Evolutionary conservation across 2,329 filamentous ascomycete species (phyloP), one percentile per base, ranked within the genome.

Genomic region (Botrytis fabae): DNA sequence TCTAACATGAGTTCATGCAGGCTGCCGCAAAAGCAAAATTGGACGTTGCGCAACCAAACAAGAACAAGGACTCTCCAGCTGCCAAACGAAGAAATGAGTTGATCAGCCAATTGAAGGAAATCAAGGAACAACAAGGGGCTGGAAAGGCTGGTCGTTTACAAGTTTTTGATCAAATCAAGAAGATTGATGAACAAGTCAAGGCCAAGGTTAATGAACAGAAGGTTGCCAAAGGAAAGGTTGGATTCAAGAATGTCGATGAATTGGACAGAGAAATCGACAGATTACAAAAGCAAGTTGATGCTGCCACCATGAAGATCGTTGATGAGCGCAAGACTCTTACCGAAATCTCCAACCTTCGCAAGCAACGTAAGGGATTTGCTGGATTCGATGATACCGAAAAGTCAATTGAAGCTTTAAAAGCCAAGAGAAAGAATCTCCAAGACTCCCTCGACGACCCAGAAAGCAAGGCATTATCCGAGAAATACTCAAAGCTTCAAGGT

Each of bases 241-340:
- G 90, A 70, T 98, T 92, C 89, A 97, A 96, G 89, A 94, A 86
- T 78, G 89, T 90, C 71, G 95, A 97, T 73, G 96, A 98, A 76
- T 85, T 99, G 77, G 94, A 98, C 82, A 87, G 87, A 76, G 90
- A 96, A 83, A 96, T 98, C 79, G 88, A 89, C 74, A 86, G 87
- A 70, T 90, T 98, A 71, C 93, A 97, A 77, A 91, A 91, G 83
- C 89, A 95, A 82, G 94, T 98, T 78, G 93, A 97, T 82, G 89
- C 90, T 51, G 95, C 95, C 76, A 92, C 89, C 82, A 95, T 99
- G 92, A 97, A 95, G 85, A 86, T 99, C 69, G 96, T 98, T 18
- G 96, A 99, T 79, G 96, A 98, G 89, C 97, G 94, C 87, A 98
- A 98, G 88, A 91, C 93, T 14, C 87, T 98, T 32, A 85, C 88